These are phyloP conservation scores for Podospora pseudopauciseta DNA, from an alignment of 495 filamentous ascomycete genomes.

Conservation along the genomic window DNA sequence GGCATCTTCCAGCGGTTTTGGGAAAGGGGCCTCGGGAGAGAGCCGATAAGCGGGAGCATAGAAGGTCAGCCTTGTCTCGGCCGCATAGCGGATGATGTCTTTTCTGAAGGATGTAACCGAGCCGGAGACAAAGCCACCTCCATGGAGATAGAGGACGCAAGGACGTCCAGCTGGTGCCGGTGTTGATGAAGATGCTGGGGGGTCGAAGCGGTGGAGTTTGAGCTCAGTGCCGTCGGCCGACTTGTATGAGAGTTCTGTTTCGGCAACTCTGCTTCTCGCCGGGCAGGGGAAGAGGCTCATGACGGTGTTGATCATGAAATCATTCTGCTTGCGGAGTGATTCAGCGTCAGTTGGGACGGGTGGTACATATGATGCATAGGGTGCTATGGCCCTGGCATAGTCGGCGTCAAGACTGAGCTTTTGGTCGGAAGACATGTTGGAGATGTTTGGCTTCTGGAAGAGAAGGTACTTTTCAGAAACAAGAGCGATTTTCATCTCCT, in stretches of 20 bases:
- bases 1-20: constrained; percentile 34
- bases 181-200: not conserved
- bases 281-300: constrained; percentile 1
- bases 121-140: constrained; percentile 39
- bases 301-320: constrained; percentile 2
- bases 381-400: constrained; percentile 9
- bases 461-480: too few relatives aligned
- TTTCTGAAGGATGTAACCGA: constrained; percentile 22
- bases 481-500: too few relatives aligned
- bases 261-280: constrained; percentile 15
- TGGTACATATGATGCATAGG: constrained; percentile 7
- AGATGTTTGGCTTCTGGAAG: not conserved
- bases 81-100: constrained; percentile 23
- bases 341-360: constrained; percentile 9
- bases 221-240: constrained; percentile 24
- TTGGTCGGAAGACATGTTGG: not conserved
- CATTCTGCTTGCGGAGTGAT: constrained; percentile 8
- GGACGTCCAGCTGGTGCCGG: constrained; percentile 18
- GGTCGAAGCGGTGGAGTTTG: constrained; percentile 25
- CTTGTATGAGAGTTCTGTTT: constrained; percentile 20
- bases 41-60: constrained; percentile 41
- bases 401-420: constrained; percentile 19
- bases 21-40: constrained; percentile 39
- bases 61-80: constrained; percentile 24
- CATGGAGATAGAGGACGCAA: constrained; percentile 35